Conservation (phyloP, 75 land plant species). For the Sequoiadendron giganteum region DNA sequence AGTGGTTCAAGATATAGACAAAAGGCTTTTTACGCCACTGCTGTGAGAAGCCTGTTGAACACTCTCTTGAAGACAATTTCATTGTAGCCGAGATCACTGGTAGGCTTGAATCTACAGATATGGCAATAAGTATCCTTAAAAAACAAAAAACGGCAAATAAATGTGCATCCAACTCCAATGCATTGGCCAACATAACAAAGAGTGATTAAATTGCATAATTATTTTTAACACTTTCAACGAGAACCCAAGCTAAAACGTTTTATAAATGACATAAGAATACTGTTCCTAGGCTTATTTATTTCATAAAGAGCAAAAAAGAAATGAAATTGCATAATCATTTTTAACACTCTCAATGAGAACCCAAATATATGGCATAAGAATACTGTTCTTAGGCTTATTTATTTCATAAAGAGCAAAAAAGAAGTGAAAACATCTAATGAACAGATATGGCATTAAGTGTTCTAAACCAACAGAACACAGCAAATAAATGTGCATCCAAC, state of each 20-base stretch:
- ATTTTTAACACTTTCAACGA: not conserved
- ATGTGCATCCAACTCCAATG: not conserved
- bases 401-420: not conserved
- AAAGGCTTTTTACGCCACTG: too few relatives aligned
- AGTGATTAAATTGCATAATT: not conserved
- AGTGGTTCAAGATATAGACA: too few relatives aligned
- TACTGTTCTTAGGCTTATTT: not conserved
- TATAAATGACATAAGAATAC: not conserved
- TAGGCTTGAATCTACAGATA: too few relatives aligned
- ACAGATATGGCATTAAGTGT: too few relatives aligned
- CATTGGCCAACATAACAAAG: not conserved
- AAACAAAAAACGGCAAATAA: not conserved
- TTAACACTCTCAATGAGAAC: not conserved
- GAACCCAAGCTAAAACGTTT: not conserved
- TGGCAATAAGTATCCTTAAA: too few relatives aligned
- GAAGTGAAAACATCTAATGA: not conserved
- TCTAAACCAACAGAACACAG: not conserved
- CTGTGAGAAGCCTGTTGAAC: too few relatives aligned
- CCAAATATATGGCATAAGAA: not conserved
- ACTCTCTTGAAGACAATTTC: too few relatives aligned
- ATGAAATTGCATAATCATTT: not conserved
- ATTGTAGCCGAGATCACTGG: too few relatives aligned
- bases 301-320: not conserved
- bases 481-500: not conserved
- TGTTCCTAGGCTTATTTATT: not conserved